Percentiles rank a stretch among this genome's conserved stretches.
These are phyloP conservation scores for Colletotrichum sp. DNA, from an alignment of 2,329 filamentous ascomycete genomes.

Conservation along the genomic window DNA sequence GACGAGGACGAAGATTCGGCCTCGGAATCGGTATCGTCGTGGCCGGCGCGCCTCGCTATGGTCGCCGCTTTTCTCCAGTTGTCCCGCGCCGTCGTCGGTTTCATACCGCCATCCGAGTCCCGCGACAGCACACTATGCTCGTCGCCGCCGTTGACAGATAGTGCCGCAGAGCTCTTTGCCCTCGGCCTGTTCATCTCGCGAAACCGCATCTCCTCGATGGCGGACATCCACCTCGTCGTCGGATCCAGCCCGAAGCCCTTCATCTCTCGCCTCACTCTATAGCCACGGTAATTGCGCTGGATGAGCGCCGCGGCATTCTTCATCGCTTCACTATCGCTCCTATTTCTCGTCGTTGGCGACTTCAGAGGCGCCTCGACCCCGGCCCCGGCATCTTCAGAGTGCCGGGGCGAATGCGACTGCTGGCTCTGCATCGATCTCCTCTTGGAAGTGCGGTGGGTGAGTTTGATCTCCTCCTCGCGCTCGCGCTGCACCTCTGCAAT, in stretches of 20 bases:
- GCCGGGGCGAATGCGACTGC: slow-evolving; percentile 22
- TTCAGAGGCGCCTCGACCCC: not conserved
- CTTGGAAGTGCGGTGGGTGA: slow-evolving; percentile 41
- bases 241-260: slow-evolving; percentile 72
- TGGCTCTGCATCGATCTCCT: slow-evolving; percentile 39
- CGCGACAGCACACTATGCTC: slow-evolving; percentile 12
- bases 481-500: slow-evolving; percentile 55
- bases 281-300: slow-evolving; percentile 79
- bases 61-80: slow-evolving; percentile 79
- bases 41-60: slow-evolving; percentile 75
- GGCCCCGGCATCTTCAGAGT: not conserved
- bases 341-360: not conserved
- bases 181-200: slow-evolving; percentile 54
- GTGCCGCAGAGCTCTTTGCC: slow-evolving; percentile 29
- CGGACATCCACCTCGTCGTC: slow-evolving; percentile 74
- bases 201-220: slow-evolving; percentile 63
- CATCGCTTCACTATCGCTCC: slow-evolving; percentile 24
- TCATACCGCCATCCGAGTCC: slow-evolving; percentile 14
- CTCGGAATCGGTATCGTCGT: slow-evolving; percentile 63
- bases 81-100: slow-evolving; percentile 53
- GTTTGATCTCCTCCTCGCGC: slow-evolving; percentile 49
- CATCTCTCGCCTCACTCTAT: slow-evolving; percentile 74
- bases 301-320: slow-evolving; percentile 61
- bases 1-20: slow-evolving; percentile 34
- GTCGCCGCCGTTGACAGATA: slow-evolving; percentile 10